A percentile compares a stretch with the other conserved stretches of the same genome.
Conservation (phyloP, 2,329 filamentous ascomycete genomes). For the Aspergillus aculeatus region DNA sequence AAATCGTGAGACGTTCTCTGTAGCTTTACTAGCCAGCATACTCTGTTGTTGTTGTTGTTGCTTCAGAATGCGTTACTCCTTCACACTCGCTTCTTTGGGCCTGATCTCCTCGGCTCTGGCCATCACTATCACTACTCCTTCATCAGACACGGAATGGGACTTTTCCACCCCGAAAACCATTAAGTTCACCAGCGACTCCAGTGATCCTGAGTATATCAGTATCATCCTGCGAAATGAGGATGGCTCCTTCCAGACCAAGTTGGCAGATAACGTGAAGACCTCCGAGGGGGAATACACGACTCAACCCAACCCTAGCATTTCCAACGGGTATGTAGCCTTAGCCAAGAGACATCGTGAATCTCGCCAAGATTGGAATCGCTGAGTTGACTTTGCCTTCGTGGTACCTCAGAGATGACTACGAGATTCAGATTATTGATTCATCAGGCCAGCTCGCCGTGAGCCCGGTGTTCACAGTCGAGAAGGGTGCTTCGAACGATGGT, state of each 20-base stretch:
- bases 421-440: slow-evolving; percentile 7
- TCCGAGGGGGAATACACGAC: slow-evolving; percentile 1
- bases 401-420: neutral
- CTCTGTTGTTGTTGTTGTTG: no score
- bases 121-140: slow-evolving; percentile 1
- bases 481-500: slow-evolving; percentile 3
- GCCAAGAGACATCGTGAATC: neutral
- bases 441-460: slow-evolving; percentile 4
- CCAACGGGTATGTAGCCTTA: slow-evolving; percentile 1
- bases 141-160: neutral
- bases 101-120: slow-evolving; percentile 2
- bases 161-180: slow-evolving; percentile 4
- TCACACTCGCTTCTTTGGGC: neutral
- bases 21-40: neutral
- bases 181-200: slow-evolving; percentile 3
- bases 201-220: neutral
- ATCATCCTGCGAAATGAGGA: slow-evolving; percentile 1
- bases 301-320: slow-evolving; percentile 5
- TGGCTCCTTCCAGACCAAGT: slow-evolving; percentile 5
- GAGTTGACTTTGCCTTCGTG: neutral
- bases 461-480: slow-evolving; percentile 4
- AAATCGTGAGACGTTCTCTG: no score
- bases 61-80: neutral
- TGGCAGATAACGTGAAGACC: slow-evolving; percentile 6
- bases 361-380: neutral